A percentile compares a stretch with the other conserved stretches of the same genome.
Conservation (phyloP, 164 flowering plant genomes). For the Houttuynia cordata region DNA sequence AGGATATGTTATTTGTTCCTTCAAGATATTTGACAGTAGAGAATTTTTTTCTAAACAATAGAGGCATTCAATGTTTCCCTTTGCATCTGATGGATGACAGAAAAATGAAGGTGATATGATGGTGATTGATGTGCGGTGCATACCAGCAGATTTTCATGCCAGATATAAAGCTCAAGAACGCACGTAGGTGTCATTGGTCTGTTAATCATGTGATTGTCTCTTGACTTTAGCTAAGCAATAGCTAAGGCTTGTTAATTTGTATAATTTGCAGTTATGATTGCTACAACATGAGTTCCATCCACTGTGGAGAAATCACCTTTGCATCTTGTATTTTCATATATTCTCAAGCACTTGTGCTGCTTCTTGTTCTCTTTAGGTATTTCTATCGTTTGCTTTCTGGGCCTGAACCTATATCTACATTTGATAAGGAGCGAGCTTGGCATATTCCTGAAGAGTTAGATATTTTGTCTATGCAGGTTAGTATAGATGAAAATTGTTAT, state of each 20-base stretch:
- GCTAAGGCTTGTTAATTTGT: too few relatives aligned
- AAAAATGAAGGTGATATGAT: conserved; percentile 70
- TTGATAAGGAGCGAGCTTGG: conserved; percentile 94
- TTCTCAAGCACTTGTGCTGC: background rate
- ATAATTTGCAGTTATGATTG: too few relatives aligned
- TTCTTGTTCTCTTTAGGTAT: conserved; percentile 34
- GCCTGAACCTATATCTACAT: conserved; percentile 62
- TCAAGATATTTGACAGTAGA: too few relatives aligned
- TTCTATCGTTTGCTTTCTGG: conserved; percentile 78
- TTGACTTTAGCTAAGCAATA: too few relatives aligned
- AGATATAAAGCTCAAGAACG: conserved; percentile 85
- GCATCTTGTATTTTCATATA: background rate
- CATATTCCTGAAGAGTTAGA: conserved; percentile 66
- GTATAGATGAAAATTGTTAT: background rate
- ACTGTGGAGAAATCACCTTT: background rate
- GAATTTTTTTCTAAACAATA: too few relatives aligned
- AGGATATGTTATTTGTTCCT: background rate
- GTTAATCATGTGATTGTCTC: too few relatives aligned
- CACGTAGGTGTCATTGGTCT: conserved; percentile 52
- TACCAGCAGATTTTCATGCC: conserved; percentile 81
- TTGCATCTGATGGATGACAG: conserved; percentile 16
- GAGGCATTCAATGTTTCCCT: too few relatives aligned
- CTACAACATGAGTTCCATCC: background rate
- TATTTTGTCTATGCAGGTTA: conserved; percentile 75
- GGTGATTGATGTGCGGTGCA: conserved; percentile 70